These are phyloP conservation scores for Emydomyces testavorans DNA, from an alignment of 2,329 filamentous ascomycete genomes.

Conservation along the genomic window DNA sequence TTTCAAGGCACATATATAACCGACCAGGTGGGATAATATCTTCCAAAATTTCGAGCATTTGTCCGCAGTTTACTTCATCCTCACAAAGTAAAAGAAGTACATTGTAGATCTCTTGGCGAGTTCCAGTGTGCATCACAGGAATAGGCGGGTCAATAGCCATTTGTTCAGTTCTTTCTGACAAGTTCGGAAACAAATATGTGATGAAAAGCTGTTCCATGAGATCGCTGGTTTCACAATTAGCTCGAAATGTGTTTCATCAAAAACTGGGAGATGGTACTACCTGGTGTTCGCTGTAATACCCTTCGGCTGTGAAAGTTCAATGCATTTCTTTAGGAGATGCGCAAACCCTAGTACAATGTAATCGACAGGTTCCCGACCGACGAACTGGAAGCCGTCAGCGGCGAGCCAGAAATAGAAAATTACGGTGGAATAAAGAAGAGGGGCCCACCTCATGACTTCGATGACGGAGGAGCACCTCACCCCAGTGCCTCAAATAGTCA, in stretches of 20 bases:
- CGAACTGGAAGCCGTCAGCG: conserved; percentile 29
- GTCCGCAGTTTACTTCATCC: conserved; percentile 38
- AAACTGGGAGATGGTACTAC: conserved; percentile 18
- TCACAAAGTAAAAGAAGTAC: conserved; percentile 49
- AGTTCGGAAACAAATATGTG: conserved; percentile 54
- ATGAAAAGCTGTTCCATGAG: conserved; percentile 47
- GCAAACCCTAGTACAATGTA: conserved; percentile 35
- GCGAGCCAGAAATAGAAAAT: background rate
- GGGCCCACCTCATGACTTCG: conserved; percentile 32
- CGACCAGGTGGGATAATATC: conserved; percentile 42
- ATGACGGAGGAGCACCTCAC: conserved; percentile 33
- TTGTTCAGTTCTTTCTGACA: conserved; percentile 27
- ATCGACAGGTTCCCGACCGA: conserved; percentile 37
- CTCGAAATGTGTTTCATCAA: too few relatives aligned
- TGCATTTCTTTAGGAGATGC: conserved; percentile 33
- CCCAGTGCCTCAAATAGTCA: conserved; percentile 36
- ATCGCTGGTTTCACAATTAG: conserved; percentile 22
- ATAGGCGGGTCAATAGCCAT: conserved; percentile 27
- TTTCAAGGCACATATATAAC: conserved; percentile 24
- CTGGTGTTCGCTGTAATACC: conserved; percentile 26
- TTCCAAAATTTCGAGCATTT: conserved; percentile 43
- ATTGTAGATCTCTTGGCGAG: conserved; percentile 49
- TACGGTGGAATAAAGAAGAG: background rate
- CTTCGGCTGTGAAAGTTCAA: conserved; percentile 30
- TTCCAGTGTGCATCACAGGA: conserved; percentile 44